Evolutionary conservation across 305 asterid species (phyloP), one percentile per base, ranked within the genome.

Genomic region (Fraxinus baroniana): DNA sequence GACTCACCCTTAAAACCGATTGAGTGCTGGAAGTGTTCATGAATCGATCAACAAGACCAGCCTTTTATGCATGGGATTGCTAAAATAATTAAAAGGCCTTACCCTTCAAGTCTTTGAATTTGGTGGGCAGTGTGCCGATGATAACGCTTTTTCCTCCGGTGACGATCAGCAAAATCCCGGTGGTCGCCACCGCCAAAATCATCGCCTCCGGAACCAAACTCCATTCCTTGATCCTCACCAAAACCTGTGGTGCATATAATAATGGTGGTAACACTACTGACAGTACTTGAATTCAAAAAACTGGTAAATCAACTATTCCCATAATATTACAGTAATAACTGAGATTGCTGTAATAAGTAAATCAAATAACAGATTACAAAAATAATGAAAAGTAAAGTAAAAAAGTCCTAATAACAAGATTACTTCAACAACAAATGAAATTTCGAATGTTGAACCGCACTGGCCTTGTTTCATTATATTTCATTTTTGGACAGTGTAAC

Each of bases 91-190:
- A 46, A 24, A 36, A 20, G 24, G 20, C 7, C 95, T 79, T 84
- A 97, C 99, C 89, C 71, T 90, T 97, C 99, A 41, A 97, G 98
- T 17, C 93, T 84, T 80, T 93, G 98, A 76, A 95, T 97, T 89
- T 97, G 99, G 81, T 93, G 85, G 83, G 97, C 95, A 9, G 98
- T 94, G 88, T 97, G 99, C 0, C 99, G 97, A 81, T 94, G 99
- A 88, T 93, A 97, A 0, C 94, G 88, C 68, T 97, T 94, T 78
- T 91, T 91, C 83, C 88, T 88, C 83, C 94, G 91, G 44, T 52
- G 64, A 52, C 8, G 64, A 52, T 90, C 97, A 74, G 94, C 78
- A 73, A 84, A 87, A 30, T 87, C 97, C 52, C 81, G 88, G 79
- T 81, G 92, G 85, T 88, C 93, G 70, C 85, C 92, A 3, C 91